Base-by-base conservation (phyloP, 306 rosid species). In the Casuarina glauca region DNA sequence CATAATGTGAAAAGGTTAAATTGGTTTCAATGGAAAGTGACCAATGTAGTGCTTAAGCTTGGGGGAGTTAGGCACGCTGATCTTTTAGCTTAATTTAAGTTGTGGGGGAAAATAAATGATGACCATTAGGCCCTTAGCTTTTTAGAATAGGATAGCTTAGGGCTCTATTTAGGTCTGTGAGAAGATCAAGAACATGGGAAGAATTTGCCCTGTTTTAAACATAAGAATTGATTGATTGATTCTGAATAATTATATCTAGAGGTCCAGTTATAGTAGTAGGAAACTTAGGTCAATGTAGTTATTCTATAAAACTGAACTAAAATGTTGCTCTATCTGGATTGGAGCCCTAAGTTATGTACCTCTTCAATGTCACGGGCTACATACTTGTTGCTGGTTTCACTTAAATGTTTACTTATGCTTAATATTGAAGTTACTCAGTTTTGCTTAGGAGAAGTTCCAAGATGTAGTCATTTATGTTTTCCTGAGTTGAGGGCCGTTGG, bases 261-360 rank as follows among this genome's bases (percentile, higher is more conserved):
- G 55, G 77, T 62, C 36, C 51, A n/a, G 52, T 57, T 49, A 42
- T 71, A 77, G 32, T 72, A 48, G 32, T 16, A 4, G 36, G 46
- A 76, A 60, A 16, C 15, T 57, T 58, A 68, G 5, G 64, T 43
- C 20, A 35, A 63, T 20, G 26, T 6, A 19, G 49, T 8, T 79
- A 48, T 12, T 45, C 71, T 70, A 52, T 72, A 73, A 9, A n/a
- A 42, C 10, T 76, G 70, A 57, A 45, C 46, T 16, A 54, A 43
- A 79, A 74, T 77, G 75, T 69, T 41, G 57, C 80, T 81, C n/a
- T 38, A 69, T 13, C 51, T 36, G 45, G 5, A 41, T 60, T 49
- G 71, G 50, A 69, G 48, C 42, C 68, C 10, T 74, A 35, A 35
- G 19, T 62, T 42, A 62, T 62, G 13, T 5, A 2, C 16, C 69